These are phyloP conservation scores for Hypoxylon rubiginosum DNA, from an alignment of 2,329 filamentous ascomycete species.

Conservation along the genomic window DNA sequence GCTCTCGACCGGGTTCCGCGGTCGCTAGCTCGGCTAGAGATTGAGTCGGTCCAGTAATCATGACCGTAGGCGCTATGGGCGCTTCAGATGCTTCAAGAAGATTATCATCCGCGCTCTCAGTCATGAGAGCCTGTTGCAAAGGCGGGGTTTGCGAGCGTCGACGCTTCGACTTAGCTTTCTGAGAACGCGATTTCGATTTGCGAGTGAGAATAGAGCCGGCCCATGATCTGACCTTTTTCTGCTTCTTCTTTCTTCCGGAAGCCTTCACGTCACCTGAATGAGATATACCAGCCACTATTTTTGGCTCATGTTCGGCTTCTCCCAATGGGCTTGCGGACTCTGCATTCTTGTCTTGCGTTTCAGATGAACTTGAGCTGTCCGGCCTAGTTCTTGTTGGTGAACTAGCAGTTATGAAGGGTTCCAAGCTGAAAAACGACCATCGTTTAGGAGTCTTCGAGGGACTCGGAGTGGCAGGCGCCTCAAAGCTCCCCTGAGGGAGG, in stretches of 20 bases:
- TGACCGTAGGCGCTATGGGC: slow-evolving; percentile 56
- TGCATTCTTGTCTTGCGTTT: slow-evolving; percentile 52
- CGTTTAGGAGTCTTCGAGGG: slow-evolving; percentile 67
- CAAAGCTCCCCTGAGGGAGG: slow-evolving; percentile 54
- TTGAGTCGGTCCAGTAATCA: slow-evolving; percentile 57
- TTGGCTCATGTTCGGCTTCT: slow-evolving; percentile 54
- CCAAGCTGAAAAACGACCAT: slow-evolving; percentile 74
- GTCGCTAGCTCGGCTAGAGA: slow-evolving; percentile 55
- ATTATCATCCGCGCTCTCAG: slow-evolving; percentile 49
- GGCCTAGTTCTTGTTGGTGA: slow-evolving; percentile 64
- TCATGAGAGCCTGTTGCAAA: slow-evolving; percentile 50
- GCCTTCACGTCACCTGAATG: slow-evolving; percentile 50
- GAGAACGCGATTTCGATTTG: slow-evolving; percentile 67
- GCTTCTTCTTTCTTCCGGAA: slow-evolving; percentile 64
- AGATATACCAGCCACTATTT: slow-evolving; percentile 41
- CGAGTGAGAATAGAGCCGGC: slow-evolving; percentile 75
- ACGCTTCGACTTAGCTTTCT: slow-evolving; percentile 57
- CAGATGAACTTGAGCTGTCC: slow-evolving; percentile 62
- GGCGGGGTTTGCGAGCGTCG: slow-evolving; percentile 64
- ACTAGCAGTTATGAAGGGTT: slow-evolving; percentile 62
- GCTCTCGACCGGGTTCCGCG: slow-evolving; percentile 52
- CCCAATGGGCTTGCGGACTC: slow-evolving; percentile 52
- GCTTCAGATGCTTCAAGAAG: slow-evolving; percentile 45
- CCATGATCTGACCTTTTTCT: slow-evolving; percentile 83
- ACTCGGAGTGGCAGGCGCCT: slow-evolving; percentile 58